These are phyloP conservation scores for Artemisia tridentata DNA, from an alignment of 129 eudicot genomes.

Conservation along the genomic window DNA sequence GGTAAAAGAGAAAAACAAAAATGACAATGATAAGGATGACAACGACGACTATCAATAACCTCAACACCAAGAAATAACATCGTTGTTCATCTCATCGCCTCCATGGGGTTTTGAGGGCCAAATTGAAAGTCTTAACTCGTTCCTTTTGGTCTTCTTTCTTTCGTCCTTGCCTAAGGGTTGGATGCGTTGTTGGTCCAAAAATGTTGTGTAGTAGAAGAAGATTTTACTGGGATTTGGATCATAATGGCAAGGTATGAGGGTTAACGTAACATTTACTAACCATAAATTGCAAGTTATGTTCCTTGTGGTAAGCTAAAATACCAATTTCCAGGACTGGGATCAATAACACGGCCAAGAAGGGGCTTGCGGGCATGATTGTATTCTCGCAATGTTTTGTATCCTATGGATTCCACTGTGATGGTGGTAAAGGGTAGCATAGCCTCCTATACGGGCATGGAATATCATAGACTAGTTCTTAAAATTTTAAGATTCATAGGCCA, in stretches of 20 bases:
- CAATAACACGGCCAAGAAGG: too few species aligned
- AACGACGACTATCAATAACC: background rate
- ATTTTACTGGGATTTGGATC: slow-evolving; percentile 18
- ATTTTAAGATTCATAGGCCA: background rate
- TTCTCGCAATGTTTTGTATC: too few species aligned
- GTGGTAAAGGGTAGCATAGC: background rate
- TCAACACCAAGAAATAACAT: background rate
- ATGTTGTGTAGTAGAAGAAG: slow-evolving; percentile 7
- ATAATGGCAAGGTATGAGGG: slow-evolving; percentile 19
- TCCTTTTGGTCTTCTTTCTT: background rate
- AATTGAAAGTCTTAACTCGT: background rate
- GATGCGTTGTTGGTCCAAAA: background rate
- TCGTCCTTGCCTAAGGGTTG: slow-evolving; percentile 7
- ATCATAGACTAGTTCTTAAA: background rate
- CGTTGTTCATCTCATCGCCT: slow-evolving; percentile 11
- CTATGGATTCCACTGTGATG: background rate
- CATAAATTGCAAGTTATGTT: too few species aligned
- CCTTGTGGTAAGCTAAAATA: background rate
- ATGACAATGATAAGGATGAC: slow-evolving; percentile 8
- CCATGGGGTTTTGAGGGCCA: slow-evolving; percentile 6
- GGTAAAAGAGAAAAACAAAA: slow-evolving; percentile 54
- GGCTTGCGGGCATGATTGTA: too few species aligned
- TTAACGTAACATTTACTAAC: background rate
- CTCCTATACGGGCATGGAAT: background rate
- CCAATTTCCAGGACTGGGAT: background rate